Evolutionary conservation across 2,329 filamentous ascomycete species (phyloP), one percentile per base, ranked within the genome.

Genomic region (Trichoderma polysporum): DNA sequence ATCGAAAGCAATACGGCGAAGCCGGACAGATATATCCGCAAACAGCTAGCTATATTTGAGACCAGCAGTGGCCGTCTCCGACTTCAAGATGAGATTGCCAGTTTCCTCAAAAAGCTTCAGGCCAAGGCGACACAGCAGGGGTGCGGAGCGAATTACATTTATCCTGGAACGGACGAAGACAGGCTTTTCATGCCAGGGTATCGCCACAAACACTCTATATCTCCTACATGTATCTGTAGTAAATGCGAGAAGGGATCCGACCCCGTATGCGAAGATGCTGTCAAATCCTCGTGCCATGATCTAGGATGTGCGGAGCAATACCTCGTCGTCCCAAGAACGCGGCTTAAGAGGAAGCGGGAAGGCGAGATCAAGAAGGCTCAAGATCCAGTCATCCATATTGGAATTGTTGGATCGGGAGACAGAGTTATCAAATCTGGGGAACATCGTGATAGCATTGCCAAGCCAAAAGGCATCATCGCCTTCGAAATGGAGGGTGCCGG

Each of bases 381-480:
- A 19, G 37, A 41, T 41, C 37, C 37, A 41, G 6, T 8, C 37
- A 41, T 41, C 37, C 37, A 19, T 9, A 41, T 41, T 41, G 37
- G 37, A 19, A 9, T n/a, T 19, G 37, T 41, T 41, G 37, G 37
- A 41, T 81, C 79, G 1, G 78, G 75, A 13, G 75, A 81, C 54
- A 73, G 71, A 8, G 77, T 81, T 2, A 77, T 82, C 68, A 80
- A 78, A 53, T 76, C 75, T 8, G 76, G 74, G 6, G 59, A 69
- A 12, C 66, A 74, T 4, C 73, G 80, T 13, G 79, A 82, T 58
- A 19, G 39, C 0, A 68, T 80, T 25, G 72, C 78, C 7, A 58
- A 68, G 37, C 37, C 37, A 41, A 41, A 41, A 19, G 6, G 15
- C 13, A 66, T 37, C 49, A 71, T 62, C 53, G 65, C 56, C 7